Evolutionary conservation across 140 eudicot species (phyloP).

Genomic region (Senecio squalidus): DNA sequence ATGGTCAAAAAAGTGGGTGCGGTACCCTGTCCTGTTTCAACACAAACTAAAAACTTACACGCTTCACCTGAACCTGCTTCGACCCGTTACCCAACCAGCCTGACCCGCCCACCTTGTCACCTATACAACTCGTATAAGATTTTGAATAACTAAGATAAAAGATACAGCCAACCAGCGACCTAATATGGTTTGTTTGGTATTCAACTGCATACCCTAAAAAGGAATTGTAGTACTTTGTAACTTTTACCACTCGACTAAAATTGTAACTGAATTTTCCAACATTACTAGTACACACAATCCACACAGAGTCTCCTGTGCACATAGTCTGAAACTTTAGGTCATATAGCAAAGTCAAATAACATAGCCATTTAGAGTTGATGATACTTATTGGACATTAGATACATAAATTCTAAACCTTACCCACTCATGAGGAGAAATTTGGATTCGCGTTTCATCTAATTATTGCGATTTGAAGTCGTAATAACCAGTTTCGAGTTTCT

Average conservation of each 20-base stretch:
- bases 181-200: neutral
- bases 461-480: neutral
- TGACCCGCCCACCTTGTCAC: too few relatives aligned
- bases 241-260: neutral
- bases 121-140: too few relatives aligned
- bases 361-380: neutral
- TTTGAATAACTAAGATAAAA: neutral
- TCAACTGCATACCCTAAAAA: neutral
- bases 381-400: neutral
- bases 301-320: too few relatives aligned
- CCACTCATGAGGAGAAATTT: neutral
- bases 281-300: too few relatives aligned
- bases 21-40: too few relatives aligned
- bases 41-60: too few relatives aligned
- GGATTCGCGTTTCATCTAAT: neutral
- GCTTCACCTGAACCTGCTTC: too few relatives aligned
- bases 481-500: neutral
- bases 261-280: too few relatives aligned
- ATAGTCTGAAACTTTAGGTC: too few relatives aligned
- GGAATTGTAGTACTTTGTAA: neutral
- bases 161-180: neutral
- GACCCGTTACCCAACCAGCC: too few relatives aligned
- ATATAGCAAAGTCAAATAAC: too few relatives aligned
- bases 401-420: neutral
- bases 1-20: too few relatives aligned